Percentiles rank a stretch among this genome's conserved stretches.
phyloP scores from a whole-genome alignment of 495 filamentous ascomycete species.

The Clavariopsis aquatica region DNA sequence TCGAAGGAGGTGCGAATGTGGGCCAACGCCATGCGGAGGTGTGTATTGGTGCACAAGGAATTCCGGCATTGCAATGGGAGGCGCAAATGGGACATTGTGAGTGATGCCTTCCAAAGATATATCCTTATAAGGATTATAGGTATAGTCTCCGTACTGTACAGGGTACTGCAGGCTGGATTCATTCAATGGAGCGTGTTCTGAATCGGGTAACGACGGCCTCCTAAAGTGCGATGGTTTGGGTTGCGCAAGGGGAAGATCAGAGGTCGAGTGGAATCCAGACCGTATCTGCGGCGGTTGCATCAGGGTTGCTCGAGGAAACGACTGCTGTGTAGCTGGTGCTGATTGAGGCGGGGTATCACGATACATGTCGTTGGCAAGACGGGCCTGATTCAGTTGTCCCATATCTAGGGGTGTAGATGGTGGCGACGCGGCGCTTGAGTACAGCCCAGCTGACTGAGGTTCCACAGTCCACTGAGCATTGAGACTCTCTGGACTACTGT shows the following conservation, averaged over 20 bases:
- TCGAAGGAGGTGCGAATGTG: slow-evolving; percentile 8
- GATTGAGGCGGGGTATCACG: slow-evolving; percentile 48
- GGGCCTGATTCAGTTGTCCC: slow-evolving; percentile 35
- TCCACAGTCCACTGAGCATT: slow-evolving; percentile 29
- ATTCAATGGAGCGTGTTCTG: slow-evolving; percentile 8
- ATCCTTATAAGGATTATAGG: slow-evolving; percentile 26
- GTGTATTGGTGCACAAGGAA: slow-evolving; percentile 36
- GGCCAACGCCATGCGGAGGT: slow-evolving; percentile 18
- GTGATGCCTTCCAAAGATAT: slow-evolving; percentile 24
- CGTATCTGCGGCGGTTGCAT: slow-evolving; percentile 33
- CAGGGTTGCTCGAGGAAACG: slow-evolving; percentile 38
- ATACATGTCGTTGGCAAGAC: slow-evolving; percentile 31
- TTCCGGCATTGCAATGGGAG: slow-evolving; percentile 32
- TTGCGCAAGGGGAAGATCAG: slow-evolving; percentile 32
- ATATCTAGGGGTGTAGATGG: slow-evolving; percentile 45
- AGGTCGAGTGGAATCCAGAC: slow-evolving; percentile 28
- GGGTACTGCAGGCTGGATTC: slow-evolving; percentile 25
- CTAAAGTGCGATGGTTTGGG: slow-evolving; percentile 38
- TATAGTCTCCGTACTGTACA: slow-evolving; percentile 15
- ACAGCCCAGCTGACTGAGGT: slow-evolving; percentile 23
- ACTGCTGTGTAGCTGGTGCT: slow-evolving; percentile 46
- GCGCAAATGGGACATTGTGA: slow-evolving; percentile 30
- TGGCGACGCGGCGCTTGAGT: slow-evolving; percentile 40
- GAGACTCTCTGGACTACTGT: slow-evolving; percentile 34
- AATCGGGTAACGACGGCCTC: slow-evolving; percentile 37